These are phyloP conservation scores for Skeletonema costatum DNA, from an alignment of 108 stramenopile species.

Conservation along the genomic window DNA sequence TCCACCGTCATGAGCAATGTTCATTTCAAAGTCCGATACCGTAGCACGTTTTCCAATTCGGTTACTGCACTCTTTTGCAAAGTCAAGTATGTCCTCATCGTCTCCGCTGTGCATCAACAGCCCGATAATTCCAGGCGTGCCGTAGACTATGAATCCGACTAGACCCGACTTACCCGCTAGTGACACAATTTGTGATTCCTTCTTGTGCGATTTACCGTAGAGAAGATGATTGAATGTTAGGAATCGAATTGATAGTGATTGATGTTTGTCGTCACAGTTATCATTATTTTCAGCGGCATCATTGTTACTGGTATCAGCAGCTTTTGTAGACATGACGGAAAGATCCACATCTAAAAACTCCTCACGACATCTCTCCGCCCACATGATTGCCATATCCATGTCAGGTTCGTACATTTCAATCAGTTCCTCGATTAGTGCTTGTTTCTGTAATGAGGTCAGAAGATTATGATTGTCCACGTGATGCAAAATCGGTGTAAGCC, in stretches of 20 bases:
- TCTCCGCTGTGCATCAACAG: not conserved
- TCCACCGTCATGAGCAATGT: constrained; percentile 1
- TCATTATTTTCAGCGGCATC: not conserved
- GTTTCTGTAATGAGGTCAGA: not conserved
- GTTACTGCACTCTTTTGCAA: constrained; percentile 16
- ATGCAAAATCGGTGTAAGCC: constrained; percentile 14
- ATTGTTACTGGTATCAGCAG: not conserved
- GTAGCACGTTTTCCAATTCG: constrained; percentile 16
- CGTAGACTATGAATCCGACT: constrained; percentile 13
- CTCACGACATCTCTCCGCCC: constrained; percentile 30
- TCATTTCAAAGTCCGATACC: constrained; percentile 5
- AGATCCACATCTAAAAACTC: not conserved
- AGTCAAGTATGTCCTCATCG: constrained; percentile 6
- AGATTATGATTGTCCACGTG: constrained; percentile 5
- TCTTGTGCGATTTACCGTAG: constrained; percentile 25
- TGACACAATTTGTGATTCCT: constrained; percentile 21
- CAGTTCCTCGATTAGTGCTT: constrained; percentile 5
- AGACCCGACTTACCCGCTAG: constrained; percentile 13
- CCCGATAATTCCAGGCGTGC: constrained; percentile 18
- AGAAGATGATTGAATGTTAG: constrained; percentile 21
- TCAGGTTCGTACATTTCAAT: constrained; percentile 26
- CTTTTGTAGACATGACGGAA: too few species aligned
- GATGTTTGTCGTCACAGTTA: not conserved
- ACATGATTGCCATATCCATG: constrained; percentile 25
- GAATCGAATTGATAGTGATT: not conserved